Base-by-base conservation (phyloP, 2,329 filamentous ascomycete species). In the Raffaelea deltoideospora region DNA sequence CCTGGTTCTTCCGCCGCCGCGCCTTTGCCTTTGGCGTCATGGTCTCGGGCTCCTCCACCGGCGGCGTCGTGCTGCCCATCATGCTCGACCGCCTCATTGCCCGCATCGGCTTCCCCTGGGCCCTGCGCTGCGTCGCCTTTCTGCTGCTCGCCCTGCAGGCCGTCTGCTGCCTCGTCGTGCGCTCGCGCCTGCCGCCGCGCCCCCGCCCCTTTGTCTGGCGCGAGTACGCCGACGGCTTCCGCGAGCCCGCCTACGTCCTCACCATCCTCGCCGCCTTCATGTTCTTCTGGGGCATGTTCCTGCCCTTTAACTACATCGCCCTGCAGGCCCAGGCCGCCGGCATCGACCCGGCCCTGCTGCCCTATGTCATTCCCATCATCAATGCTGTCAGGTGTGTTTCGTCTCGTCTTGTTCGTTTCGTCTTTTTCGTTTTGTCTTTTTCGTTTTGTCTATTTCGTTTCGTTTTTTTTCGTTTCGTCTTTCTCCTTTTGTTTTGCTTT, bases 31-130 rank as follows among this genome's bases (percentile, higher is more conserved):
- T 66, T 6, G 67, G 65, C 3, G 50, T 70, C 38, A 54, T 58
- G 39, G 60, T 63, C 1, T 55, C 61, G 3, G 68, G 68, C 4
- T 64, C 61, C 3, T 65, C 61, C 6, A 43, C 70, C 3, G 67
- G 67, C 9, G 68, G 68, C 19, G 50, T 58, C 32, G 60, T 70
- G 2, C 70, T 79, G 41, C 53, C 78, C 35, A 72, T 79, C 41
- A 59, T 79, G 29, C 60, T 58, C 21, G 53, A 73, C 43, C 57
- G 74, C 37, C 52, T 64, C 24, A 60, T 75, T 41, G 57, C 61
- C 17, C 58, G 59, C 41, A 35, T 59, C 41, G 59, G 59, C 33
- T 62, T 61, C 40, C 50, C 53, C 23, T 61, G 57, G 58, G 54
- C 58, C 20, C 45, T 61, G 24, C 55, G 58, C 37, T 40, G 45